A percentile compares a stretch with the other conserved stretches of the same genome.
phyloP scores from a whole-genome alignment of 2,329 filamentous ascomycete species.

The Microsporum canis region DNA sequence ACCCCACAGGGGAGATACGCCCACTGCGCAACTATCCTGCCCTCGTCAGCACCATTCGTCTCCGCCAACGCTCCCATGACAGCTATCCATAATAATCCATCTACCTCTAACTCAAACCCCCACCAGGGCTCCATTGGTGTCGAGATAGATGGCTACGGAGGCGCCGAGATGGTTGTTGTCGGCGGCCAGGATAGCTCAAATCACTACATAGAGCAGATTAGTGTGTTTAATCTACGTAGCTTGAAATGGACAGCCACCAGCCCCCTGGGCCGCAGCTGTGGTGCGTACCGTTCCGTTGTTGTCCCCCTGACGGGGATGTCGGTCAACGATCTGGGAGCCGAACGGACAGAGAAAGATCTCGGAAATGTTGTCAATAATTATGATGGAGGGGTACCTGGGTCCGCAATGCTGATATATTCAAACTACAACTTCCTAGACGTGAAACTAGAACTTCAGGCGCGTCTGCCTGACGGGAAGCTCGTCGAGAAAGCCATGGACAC shows the following conservation, averaged over 20 bases:
- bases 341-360: slow-evolving; percentile 25
- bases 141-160: slow-evolving; percentile 78
- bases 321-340: slow-evolving; percentile 35
- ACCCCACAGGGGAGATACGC: slow-evolving; percentile 89
- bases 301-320: slow-evolving; percentile 54
- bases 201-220: slow-evolving; percentile 98
- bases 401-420: slow-evolving; percentile 88
- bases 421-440: slow-evolving; percentile 99
- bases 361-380: not conserved
- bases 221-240: slow-evolving; percentile 90
- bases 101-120: slow-evolving; percentile 65
- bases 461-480: slow-evolving; percentile 69
- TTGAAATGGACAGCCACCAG: slow-evolving; percentile 92
- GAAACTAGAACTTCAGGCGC: slow-evolving; percentile 84
- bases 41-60: slow-evolving; percentile 76
- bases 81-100: slow-evolving; percentile 79
- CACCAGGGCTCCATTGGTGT: slow-evolving; percentile 84
- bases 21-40: slow-evolving; percentile 85
- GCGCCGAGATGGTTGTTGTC: slow-evolving; percentile 93
- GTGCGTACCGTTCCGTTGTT: slow-evolving; percentile 91
- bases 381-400: slow-evolving; percentile 30
- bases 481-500: slow-evolving; percentile 76
- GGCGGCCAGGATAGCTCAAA: slow-evolving; percentile 96
- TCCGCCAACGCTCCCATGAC: slow-evolving; percentile 74
- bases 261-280: slow-evolving; percentile 78